Base-by-base conservation (phyloP, 345 rosid genomes). In the Moricandia moricandioides region DNA sequence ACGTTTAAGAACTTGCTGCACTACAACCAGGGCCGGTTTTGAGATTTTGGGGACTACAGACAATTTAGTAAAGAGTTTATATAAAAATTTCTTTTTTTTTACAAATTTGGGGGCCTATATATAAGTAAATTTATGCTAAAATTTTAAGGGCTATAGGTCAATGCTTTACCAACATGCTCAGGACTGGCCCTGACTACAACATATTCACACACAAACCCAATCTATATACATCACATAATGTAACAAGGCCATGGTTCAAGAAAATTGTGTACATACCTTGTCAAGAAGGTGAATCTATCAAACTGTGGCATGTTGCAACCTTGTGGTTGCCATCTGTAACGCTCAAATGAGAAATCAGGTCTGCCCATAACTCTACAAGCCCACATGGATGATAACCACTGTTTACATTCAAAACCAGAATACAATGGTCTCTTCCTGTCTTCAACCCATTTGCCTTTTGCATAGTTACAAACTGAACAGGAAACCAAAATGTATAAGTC, bases 381-480 rank as follows among this genome's bases (percentile, higher is more conserved):
- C 97, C 97, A 89, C 89, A 86, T 83, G 64, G 62, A 79, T 37
- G 96, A 86, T 73, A 91, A 57, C 97, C 97, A 91, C 8, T 75
- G 87, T 65, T 88, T 85, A 79, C 93, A 89, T 56, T 71, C 82
- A 58, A 70, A 72, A 27, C 96, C 96, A 2, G 91, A 85, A 79
- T 89, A 91, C 45, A 87, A 78, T 17, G 96, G 96, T 59, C 83
- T 52, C 37, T 74, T 79, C 69, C 57, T 70, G 71, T 87, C 88
- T 64, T 78, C 60, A 55, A 87, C 86, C 96, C 90, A 91, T 77
- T 72, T 82, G 16, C 96, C 97, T 62, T 87, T 87, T 55, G 89
- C 83, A 76, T 82, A 89, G 77, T 85, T 85, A 79, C 97, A 89
- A 12, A 54, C 95, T 86, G 88, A 16, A 72, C 3, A 73, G 10